Base-by-base conservation (phyloP, 768 basidiomycete genomes). In the Auricularia sp. region DNA sequence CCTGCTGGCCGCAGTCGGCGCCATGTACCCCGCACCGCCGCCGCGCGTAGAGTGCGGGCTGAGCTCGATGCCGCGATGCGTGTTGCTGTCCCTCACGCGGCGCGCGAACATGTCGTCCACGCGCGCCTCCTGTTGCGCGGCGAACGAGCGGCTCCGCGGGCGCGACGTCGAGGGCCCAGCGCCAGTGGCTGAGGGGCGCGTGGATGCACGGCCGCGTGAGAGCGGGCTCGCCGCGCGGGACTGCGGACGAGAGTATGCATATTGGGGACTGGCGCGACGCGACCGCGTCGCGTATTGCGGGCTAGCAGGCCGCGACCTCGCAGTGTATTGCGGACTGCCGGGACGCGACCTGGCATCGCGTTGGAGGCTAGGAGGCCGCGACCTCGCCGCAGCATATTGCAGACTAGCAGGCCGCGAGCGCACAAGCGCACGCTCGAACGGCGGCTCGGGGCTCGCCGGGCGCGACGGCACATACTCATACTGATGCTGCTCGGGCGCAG, bases 31-130 rank as follows among this genome's bases (percentile, higher is more conserved):
- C 18, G 51, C n/a, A 29, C 29, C 29, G 29, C 29, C 29, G 29
- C 29, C 29, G 51, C 51, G 51, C 51, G 51, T 54, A 6, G 51
- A 8, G 51, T 54, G 51, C 51, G 18, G 56, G 1, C 56, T 59
- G 16, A 59, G 29, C 29, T 59, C 56, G 56, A 59, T 4, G 7
- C 56, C 56, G 21, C 29, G n/a, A 24, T 59, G 56, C 21, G 5
- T 1, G 56, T 36, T 29, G 29, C 56, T 59, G 24, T 59, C 56
- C 21, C 56, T n/a, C 56, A 59, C 34, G 35, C 56, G 56, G 29
- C 56, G 56, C 56, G n/a, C 21, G 34, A 59, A 59, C 56, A 59
- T 59, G 29, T 59, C 56, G 34, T 59, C 56, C 24, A 59, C 56
- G 56, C 56, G 56, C 29, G 6, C 21, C 56, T 59, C 7, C 24